phyloP scores from a whole-genome alignment of 129 eudicot species.

The Centaurea solstitialis region DNA sequence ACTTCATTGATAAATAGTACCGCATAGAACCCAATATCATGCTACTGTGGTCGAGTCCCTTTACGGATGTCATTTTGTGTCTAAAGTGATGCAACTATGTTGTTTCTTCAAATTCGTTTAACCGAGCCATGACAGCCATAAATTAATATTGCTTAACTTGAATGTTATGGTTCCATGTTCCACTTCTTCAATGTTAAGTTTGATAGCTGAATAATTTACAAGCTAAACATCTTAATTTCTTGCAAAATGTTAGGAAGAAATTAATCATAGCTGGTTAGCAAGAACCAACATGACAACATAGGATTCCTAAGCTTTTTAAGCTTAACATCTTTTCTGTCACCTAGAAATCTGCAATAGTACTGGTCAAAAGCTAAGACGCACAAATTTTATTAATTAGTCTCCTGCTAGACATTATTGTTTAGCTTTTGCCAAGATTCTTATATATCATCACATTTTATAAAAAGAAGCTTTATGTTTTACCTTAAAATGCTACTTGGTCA shows the following conservation, averaged over 20 bases:
- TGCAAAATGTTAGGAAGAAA: constrained; percentile 12
- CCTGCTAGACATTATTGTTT: constrained; percentile 74
- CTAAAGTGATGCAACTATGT: neutral
- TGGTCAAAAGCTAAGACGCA: constrained; percentile 70
- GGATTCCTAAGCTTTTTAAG: constrained; percentile 76
- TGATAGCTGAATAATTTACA: neutral
- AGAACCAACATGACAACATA: constrained; percentile 47
- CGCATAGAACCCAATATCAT: neutral
- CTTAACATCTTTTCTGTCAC: constrained; percentile 39
- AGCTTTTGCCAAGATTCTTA: constrained; percentile 94
- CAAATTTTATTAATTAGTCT: constrained; percentile 55
- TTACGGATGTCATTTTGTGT: neutral
- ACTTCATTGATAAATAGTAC: neutral
- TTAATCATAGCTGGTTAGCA: constrained; percentile 21
- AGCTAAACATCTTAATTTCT: neutral
- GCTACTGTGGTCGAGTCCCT: neutral
- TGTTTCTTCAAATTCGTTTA: neutral
- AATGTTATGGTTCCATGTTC: neutral
- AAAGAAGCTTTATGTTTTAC: constrained; percentile 67
- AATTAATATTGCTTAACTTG: neutral
- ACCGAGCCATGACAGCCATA: neutral
- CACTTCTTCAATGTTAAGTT: neutral
- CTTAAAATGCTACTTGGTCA: constrained; percentile 60
- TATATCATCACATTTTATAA: constrained; percentile 53
- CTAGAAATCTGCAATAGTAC: constrained; percentile 38